Percentiles rank a stretch among this genome's conserved stretches.
Conservation (phyloP, 139 green algal genomes). For the Chlamydomonas eustigma region DNA sequence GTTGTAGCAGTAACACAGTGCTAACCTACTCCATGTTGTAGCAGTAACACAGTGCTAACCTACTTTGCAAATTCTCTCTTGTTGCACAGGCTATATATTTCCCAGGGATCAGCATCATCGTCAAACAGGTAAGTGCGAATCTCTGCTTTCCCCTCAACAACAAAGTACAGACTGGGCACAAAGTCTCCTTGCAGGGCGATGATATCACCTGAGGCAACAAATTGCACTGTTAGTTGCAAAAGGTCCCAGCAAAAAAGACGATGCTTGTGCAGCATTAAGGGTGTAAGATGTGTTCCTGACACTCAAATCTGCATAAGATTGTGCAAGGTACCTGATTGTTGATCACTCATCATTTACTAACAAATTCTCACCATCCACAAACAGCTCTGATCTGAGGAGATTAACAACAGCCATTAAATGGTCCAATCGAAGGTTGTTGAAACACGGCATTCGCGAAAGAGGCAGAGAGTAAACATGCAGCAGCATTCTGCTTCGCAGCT, state of each 20-base stretch:
- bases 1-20: too few species aligned
- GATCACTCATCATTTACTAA: too few species aligned
- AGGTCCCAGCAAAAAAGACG: too few species aligned
- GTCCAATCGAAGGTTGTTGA: constrained; percentile 12
- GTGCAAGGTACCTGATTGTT: too few species aligned
- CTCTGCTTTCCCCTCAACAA: constrained; percentile 19
- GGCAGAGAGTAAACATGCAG: constrained; percentile 13
- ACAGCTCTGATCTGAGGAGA: neutral
- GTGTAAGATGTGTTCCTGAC: too few species aligned
- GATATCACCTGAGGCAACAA: constrained; percentile 13
- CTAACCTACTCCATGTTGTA: too few species aligned
- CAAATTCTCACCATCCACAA: neutral
- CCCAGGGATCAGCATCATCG: neutral
- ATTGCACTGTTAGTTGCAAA: too few species aligned
- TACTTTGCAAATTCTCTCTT: neutral
- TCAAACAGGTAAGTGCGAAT: constrained; percentile 1
- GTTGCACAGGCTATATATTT: neutral
- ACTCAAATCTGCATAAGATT: too few species aligned
- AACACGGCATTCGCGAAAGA: constrained; percentile 1
- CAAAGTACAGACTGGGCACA: constrained; percentile 16
- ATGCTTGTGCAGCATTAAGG: too few species aligned
- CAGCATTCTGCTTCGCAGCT: constrained; percentile 17
- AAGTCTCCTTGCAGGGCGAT: constrained; percentile 23
- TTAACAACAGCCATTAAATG: constrained; percentile 9
- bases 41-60: too few species aligned